Conservation (phyloP, 2,329 filamentous ascomycete species). For the Huntiella abstrusa region DNA sequence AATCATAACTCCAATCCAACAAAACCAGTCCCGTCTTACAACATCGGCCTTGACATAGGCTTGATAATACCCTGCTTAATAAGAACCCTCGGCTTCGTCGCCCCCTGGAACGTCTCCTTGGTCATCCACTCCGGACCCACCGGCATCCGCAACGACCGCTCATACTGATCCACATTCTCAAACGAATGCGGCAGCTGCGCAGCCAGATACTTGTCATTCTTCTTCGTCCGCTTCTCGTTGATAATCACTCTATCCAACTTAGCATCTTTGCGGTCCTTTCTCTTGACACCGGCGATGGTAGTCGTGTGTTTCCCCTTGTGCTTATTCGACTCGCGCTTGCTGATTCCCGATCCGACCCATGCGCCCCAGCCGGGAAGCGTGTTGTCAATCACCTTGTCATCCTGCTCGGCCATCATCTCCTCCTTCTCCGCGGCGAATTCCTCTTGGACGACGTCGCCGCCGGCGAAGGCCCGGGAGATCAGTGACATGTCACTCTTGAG, state of each 20-base stretch:
- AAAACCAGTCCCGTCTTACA: slow-evolving; percentile 14
- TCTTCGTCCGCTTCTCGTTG: slow-evolving; percentile 76
- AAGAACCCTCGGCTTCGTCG: slow-evolving; percentile 73
- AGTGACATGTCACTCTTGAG: slow-evolving; percentile 42
- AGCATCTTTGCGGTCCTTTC: slow-evolving; percentile 59
- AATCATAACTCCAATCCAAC: not conserved
- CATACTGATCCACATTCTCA: slow-evolving; percentile 75
- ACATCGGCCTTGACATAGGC: slow-evolving; percentile 61
- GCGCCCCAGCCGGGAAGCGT: slow-evolving; percentile 88
- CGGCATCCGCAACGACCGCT: slow-evolving; percentile 67
- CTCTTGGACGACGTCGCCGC: slow-evolving; percentile 63
- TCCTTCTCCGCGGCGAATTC: slow-evolving; percentile 71
- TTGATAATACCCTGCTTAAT: slow-evolving; percentile 81
- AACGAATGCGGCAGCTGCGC: slow-evolving; percentile 73
- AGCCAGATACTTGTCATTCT: slow-evolving; percentile 81
- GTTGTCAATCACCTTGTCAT: slow-evolving; percentile 63
- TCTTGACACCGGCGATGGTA: slow-evolving; percentile 54
- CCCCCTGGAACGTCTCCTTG: slow-evolving; percentile 83
- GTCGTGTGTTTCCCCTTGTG: slow-evolving; percentile 44
- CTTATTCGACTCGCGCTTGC: slow-evolving; percentile 45
- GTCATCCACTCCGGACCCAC: slow-evolving; percentile 90
- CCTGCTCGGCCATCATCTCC: slow-evolving; percentile 52
- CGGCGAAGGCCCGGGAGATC: slow-evolving; percentile 70
- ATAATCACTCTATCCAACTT: slow-evolving; percentile 76
- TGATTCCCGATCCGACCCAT: slow-evolving; percentile 74